Conservation (phyloP, 2,329 filamentous ascomycete species). For the Sarocladium brachiariae region DNA sequence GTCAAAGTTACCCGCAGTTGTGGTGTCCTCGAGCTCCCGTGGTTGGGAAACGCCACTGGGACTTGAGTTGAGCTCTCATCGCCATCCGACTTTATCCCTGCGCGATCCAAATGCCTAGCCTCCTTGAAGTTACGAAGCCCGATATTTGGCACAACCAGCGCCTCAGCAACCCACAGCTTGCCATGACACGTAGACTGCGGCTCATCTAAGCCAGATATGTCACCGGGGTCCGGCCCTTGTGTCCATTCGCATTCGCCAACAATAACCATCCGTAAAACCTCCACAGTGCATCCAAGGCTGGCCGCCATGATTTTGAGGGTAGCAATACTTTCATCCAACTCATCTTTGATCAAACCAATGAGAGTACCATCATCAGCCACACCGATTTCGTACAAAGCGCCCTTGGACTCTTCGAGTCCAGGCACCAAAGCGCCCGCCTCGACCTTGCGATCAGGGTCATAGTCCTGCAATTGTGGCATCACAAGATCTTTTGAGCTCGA, state of each 20-base stretch:
- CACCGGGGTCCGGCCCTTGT: slow-evolving; percentile 32
- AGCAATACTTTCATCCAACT: slow-evolving; percentile 82
- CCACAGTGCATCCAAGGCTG: slow-evolving; percentile 79
- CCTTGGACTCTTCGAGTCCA: slow-evolving; percentile 85
- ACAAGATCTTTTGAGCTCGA: slow-evolving; percentile 69
- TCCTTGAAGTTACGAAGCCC: slow-evolving; percentile 24
- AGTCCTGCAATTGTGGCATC: slow-evolving; percentile 67
- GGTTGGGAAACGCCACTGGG: slow-evolving; percentile 24
- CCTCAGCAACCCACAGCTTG: slow-evolving; percentile 82
- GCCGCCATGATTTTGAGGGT: slow-evolving; percentile 88
- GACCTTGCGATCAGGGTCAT: slow-evolving; percentile 37
- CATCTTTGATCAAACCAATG: slow-evolving; percentile 79
- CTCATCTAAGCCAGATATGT: slow-evolving; percentile 16
- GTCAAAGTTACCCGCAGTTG: slow-evolving; percentile 84
- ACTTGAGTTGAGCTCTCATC: no score
- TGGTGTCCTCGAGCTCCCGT: slow-evolving; percentile 50
- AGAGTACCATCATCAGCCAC: slow-evolving; percentile 92
- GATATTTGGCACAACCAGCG: slow-evolving; percentile 71
- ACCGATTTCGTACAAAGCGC: slow-evolving; percentile 92
- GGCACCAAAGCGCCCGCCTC: slow-evolving; percentile 56
- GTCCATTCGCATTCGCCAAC: slow-evolving; percentile 81
- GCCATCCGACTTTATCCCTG: no score
- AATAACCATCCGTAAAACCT: slow-evolving; percentile 71
- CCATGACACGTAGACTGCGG: slow-evolving; percentile 25
- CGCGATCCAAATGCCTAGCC: no score